Percentiles rank a stretch among this genome's conserved stretches.
These are phyloP conservation scores for Thermomucor indicae-seudaticae DNA, from an alignment of 371 early-diverging fungal species.

Conservation along the genomic window DNA sequence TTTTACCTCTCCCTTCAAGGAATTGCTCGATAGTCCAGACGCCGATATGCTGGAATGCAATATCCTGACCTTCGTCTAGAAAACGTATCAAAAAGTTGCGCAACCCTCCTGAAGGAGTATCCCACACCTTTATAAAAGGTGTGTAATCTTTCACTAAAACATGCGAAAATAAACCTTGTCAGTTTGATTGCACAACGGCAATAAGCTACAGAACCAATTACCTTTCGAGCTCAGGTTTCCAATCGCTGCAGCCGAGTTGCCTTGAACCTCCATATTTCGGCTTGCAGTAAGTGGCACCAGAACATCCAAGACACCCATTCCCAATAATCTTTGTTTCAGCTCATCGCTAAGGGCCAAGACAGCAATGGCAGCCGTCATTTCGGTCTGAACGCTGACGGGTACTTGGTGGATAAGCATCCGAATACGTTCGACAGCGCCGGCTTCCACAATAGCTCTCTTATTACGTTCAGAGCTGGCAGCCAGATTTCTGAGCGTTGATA, in stretches of 20 bases:
- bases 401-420: constrained; percentile 57
- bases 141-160: constrained; percentile 56
- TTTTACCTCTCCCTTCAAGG: constrained; percentile 59
- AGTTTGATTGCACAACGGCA: background rate
- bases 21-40: constrained; percentile 91
- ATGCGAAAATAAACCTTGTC: background rate
- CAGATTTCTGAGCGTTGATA: constrained; percentile 82
- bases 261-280: constrained; percentile 71
- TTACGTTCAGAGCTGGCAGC: constrained; percentile 81
- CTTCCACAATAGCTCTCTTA: constrained; percentile 74
- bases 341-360: constrained; percentile 82
- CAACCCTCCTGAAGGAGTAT: constrained; percentile 63
- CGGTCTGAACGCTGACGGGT: constrained; percentile 67
- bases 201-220: constrained; percentile 14
- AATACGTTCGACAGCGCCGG: constrained; percentile 78
- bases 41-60: constrained; percentile 80
- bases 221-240: constrained; percentile 78
- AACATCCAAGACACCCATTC: constrained; percentile 60
- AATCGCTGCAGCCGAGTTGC: constrained; percentile 82
- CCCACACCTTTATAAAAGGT: constrained; percentile 68
- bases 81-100: constrained; percentile 71
- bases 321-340: constrained; percentile 66
- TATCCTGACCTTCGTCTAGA: constrained; percentile 61
- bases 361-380: constrained; percentile 88
- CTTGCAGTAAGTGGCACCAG: constrained; percentile 71